These are phyloP conservation scores for Fusarium concolor DNA, from an alignment of 2,329 filamentous ascomycete species.

Conservation along the genomic window DNA sequence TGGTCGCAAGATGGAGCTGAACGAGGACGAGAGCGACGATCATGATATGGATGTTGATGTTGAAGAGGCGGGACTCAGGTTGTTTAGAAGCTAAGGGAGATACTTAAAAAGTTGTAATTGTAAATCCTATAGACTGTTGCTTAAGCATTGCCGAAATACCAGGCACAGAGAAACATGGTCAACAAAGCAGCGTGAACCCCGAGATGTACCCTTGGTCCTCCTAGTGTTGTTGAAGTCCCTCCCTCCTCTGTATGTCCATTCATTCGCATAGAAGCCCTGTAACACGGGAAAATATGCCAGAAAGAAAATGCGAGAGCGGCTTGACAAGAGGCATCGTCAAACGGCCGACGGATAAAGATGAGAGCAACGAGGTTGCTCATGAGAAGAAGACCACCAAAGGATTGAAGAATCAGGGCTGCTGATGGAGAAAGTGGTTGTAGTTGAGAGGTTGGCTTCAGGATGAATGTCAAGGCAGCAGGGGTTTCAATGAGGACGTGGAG, in stretches of 20 bases:
- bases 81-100: slow-evolving; percentile 60
- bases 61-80: slow-evolving; percentile 64
- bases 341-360: slow-evolving; percentile 48
- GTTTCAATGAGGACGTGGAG: slow-evolving; percentile 55
- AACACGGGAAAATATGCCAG: slow-evolving; percentile 63
- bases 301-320: slow-evolving; percentile 57
- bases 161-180: slow-evolving; percentile 48
- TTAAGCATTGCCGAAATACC: slow-evolving; percentile 28
- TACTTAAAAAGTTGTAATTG: slow-evolving; percentile 27
- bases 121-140: slow-evolving; percentile 21
- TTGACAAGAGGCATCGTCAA: slow-evolving; percentile 50
- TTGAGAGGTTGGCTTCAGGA: slow-evolving; percentile 56
- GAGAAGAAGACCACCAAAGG: slow-evolving; percentile 61
- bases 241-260: slow-evolving; percentile 46
- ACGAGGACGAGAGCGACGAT: slow-evolving; percentile 67
- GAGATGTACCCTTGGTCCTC: slow-evolving; percentile 61
- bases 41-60: slow-evolving; percentile 65
- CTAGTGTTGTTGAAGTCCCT: slow-evolving; percentile 47
- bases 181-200: slow-evolving; percentile 56
- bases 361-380: slow-evolving; percentile 59
- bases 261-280: slow-evolving; percentile 53
- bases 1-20: slow-evolving; percentile 74
- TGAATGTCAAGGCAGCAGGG: slow-evolving; percentile 60
- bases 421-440: slow-evolving; percentile 55
- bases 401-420: slow-evolving; percentile 58